Base-by-base conservation (phyloP, 306 rosid species). In the Vachellia pachyceras region DNA sequence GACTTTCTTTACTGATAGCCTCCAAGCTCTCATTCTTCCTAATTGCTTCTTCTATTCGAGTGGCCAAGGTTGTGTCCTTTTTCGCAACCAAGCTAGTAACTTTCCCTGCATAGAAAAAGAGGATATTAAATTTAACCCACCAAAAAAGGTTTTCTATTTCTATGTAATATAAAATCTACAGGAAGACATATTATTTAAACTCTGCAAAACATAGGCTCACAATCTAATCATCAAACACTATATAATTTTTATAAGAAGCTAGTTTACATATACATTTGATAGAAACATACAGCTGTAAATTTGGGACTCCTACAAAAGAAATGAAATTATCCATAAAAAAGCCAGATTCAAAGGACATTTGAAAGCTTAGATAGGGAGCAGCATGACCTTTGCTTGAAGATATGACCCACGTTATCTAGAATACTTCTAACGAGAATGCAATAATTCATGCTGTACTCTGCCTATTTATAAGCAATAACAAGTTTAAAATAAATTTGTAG, bases 21-120 rank as follows among this genome's bases (percentile, higher is more conserved):
- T 95, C 99, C 86, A 95, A 88, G 83, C 98, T 91, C 85, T 95
- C 99, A 23, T 95, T 95, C 85, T 91, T 93, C 85, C 83, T 88
- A 49, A 95, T 79, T n/a, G 99, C 98, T 84, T 91, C 97, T 84
- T 93, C 99, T n/a, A 95, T 91, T 76, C 88, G 86, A 46, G 83
- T 81, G 17, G 98, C 96, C 89, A 95, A 79, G 50, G 76, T 35
- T 44, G 39, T 39, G 71, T 95, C 92, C 89, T 72, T 95, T 85
- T 80, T 93, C 7, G 94, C 85, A 67, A 93, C 90, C 90, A 95
- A 89, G 85, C 99, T 93, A 9, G 99, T 95, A 82, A 95, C 97
- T 82, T 93, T 95, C 87, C 99, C 99, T 95, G 88, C 72, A 85
- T 18, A 80, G 68, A 36, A 77, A n/a, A 64, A 13, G 33, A 33